These are phyloP conservation scores for Solanum hybrid DNA, from an alignment of 305 asterid genomes.

Conservation along the genomic window DNA sequence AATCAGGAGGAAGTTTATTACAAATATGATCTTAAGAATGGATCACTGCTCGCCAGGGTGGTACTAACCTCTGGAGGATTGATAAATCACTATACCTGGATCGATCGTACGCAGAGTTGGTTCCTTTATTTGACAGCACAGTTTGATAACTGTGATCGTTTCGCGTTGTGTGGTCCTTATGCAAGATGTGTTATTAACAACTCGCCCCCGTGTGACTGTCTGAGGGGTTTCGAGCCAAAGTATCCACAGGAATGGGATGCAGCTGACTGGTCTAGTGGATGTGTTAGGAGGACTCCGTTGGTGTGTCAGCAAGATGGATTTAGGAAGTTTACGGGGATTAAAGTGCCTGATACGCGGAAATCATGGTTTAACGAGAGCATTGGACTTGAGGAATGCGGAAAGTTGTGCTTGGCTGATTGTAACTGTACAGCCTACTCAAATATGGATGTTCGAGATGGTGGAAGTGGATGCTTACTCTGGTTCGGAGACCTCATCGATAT, in stretches of 20 bases:
- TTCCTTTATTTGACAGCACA: constrained; percentile 2
- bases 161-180: constrained; percentile 21
- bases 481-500: constrained; percentile 14
- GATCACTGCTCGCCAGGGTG: constrained; percentile 10
- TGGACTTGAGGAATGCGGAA: constrained; percentile 12
- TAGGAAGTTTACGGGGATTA: constrained; percentile 3
- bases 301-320: constrained; percentile 13
- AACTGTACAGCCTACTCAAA: constrained; percentile 19
- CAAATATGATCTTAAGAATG: neutral
- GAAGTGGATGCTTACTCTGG: constrained; percentile 20
- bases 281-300: constrained; percentile 6
- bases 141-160: constrained; percentile 19
- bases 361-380: neutral
- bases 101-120: constrained; percentile 13
- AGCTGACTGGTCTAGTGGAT: constrained; percentile 12
- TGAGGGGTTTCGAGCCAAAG: constrained; percentile 11
- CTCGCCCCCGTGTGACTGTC: constrained; percentile 21
- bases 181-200: constrained; percentile 19
- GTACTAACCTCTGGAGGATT: constrained; percentile 10
- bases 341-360: constrained; percentile 13
- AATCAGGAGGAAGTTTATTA: constrained; percentile 4
- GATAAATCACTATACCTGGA: constrained; percentile 12
- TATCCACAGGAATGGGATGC: constrained; percentile 1
- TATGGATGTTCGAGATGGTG: constrained; percentile 1
- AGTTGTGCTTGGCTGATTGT: constrained; percentile 15